Conservation (phyloP, 441 rosid genomes). For the Bruguiera hainesii region DNA sequence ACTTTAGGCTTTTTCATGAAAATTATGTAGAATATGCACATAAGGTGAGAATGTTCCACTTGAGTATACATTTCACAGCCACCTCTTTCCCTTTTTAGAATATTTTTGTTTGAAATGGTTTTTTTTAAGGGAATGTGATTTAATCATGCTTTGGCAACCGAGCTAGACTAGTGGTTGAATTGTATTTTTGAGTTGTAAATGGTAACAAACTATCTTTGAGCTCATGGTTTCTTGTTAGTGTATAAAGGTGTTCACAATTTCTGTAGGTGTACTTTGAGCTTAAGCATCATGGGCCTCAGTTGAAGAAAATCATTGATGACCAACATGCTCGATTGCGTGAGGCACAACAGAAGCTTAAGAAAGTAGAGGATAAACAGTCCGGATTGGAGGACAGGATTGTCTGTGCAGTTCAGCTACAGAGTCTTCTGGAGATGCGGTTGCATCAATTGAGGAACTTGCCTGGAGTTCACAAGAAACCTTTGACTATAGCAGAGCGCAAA, state of each 20-base stretch:
- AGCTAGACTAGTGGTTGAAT: neutral
- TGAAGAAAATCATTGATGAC: constrained; percentile 74
- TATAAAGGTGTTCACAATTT: constrained; percentile 17
- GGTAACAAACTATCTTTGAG: neutral
- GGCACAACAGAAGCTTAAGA: constrained; percentile 58
- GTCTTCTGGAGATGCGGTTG: constrained; percentile 64
- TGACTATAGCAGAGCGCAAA: constrained; percentile 81
- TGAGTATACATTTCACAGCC: neutral
- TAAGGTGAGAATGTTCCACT: constrained; percentile 53
- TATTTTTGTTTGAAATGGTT: neutral
- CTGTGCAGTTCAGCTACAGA: constrained; percentile 41
- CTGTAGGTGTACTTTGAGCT: constrained; percentile 78
- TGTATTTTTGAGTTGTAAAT: neutral
- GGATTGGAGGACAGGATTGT: constrained; percentile 57
- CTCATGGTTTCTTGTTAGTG: neutral
- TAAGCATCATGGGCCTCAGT: constrained; percentile 86
- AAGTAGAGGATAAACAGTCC: constrained; percentile 66
- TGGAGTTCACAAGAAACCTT: constrained; percentile 73
- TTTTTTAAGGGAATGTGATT: too few relatives aligned
- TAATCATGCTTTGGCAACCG: neutral
- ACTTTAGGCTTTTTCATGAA: constrained; percentile 90
- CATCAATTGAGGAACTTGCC: constrained; percentile 65
- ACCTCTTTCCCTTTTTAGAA: neutral
- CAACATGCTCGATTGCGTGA: constrained; percentile 61
- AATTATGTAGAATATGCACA: constrained; percentile 94